A percentile compares a stretch with the other conserved stretches of the same genome.
Conservation (phyloP, 148 eudicot genomes). For the Arbutus unedo region DNA sequence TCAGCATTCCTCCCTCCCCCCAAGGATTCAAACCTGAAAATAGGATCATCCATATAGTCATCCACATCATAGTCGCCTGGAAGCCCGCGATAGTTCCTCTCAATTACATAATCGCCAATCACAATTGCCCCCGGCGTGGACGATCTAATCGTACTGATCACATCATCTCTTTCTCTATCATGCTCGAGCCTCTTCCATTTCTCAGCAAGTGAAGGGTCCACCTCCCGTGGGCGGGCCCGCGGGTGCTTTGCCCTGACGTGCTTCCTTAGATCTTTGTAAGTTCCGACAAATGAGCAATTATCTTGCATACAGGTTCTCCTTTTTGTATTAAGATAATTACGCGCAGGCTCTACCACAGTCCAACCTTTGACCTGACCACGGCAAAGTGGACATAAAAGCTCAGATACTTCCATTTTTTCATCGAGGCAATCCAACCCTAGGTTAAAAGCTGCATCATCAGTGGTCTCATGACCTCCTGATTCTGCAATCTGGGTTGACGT, state of each 20-base stretch:
- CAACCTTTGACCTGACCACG: constrained; percentile 94
- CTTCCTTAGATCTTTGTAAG: constrained; percentile 62
- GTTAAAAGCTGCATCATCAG: constrained; percentile 11
- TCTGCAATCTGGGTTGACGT: constrained; percentile 24
- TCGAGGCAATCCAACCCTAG: constrained; percentile 21
- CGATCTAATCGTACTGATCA: constrained; percentile 60
- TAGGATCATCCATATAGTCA: constrained; percentile 37
- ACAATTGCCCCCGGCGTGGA: constrained; percentile 66
- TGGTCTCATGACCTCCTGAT: constrained; percentile 5
- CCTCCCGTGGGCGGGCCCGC: constrained; percentile 61
- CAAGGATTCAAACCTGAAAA: constrained; percentile 30
- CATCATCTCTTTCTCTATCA: constrained; percentile 61
- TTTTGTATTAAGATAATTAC: constrained; percentile 56
- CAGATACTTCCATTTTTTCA: constrained; percentile 37
- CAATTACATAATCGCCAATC: constrained; percentile 76
- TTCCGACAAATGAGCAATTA: constrained; percentile 63
- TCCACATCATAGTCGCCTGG: constrained; percentile 35
- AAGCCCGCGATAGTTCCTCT: constrained; percentile 36
- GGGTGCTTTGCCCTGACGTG: constrained; percentile 71
- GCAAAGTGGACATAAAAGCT: constrained; percentile 75
- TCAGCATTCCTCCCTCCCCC: constrained; percentile 26
- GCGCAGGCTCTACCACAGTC: constrained; percentile 72
- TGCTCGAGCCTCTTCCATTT: constrained; percentile 74
- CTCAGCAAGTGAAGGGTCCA: constrained; percentile 69
- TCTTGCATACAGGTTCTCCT: constrained; percentile 69